These are phyloP conservation scores for Dissophora globulifera DNA, from an alignment of 192 early-diverging fungal species.

Conservation along the genomic window DNA sequence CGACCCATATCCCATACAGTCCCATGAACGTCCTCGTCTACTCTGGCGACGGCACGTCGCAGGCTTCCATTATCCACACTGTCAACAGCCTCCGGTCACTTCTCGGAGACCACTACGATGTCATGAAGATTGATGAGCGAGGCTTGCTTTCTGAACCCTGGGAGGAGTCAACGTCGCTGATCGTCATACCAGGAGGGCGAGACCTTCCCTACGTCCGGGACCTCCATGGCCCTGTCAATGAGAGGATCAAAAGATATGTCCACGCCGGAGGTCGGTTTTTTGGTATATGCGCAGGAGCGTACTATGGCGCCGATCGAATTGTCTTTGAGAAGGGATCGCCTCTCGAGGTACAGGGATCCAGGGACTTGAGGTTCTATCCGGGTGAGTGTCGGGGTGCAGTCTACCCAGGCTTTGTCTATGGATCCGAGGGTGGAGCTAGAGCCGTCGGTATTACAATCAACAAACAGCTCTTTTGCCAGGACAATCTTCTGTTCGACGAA, in stretches of 20 bases:
- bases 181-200: slow-evolving; percentile 92
- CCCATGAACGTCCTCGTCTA: slow-evolving; percentile 88
- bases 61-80: slow-evolving; percentile 69
- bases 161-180: slow-evolving; percentile 84
- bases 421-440: slow-evolving; percentile 46
- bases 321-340: slow-evolving; percentile 80
- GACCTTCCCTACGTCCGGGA: slow-evolving; percentile 83
- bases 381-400: slow-evolving; percentile 79
- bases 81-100: slow-evolving; percentile 76
- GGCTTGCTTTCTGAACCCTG: slow-evolving; percentile 84
- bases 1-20: slow-evolving; percentile 36
- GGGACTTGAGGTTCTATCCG: slow-evolving; percentile 78
- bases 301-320: slow-evolving; percentile 77
- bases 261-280: slow-evolving; percentile 83
- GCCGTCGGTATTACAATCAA: slow-evolving; percentile 16
- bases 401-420: slow-evolving; percentile 87
- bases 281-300: slow-evolving; percentile 93
- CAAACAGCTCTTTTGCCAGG: slow-evolving; percentile 2
- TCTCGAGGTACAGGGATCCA: slow-evolving; percentile 75
- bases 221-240: slow-evolving; percentile 73
- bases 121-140: slow-evolving; percentile 83
- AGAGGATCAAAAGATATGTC: slow-evolving; percentile 74
- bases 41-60: slow-evolving; percentile 79
- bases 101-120: slow-evolving; percentile 87
- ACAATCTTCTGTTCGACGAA: slow-evolving; percentile 24